Percentiles rank a stretch among this genome's conserved stretches.
These are phyloP conservation scores for Carex parvula DNA, from an alignment of 176 grass and related monocot species.

Conservation along the genomic window DNA sequence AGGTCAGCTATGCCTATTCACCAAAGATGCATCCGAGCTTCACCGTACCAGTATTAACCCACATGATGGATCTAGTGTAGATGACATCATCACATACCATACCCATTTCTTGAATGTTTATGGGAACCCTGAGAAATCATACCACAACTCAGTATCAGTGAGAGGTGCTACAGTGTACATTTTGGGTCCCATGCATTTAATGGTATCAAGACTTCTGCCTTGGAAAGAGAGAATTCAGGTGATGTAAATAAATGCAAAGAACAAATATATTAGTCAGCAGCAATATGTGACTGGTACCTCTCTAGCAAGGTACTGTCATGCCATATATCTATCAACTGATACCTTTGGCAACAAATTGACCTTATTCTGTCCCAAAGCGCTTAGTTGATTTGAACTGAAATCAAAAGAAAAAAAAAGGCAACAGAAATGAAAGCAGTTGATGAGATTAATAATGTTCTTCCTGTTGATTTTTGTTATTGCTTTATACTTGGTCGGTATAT, in stretches of 20 bases:
- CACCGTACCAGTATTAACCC: conserved; percentile 62
- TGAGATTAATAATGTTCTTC: neutral
- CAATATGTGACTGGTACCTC: neutral
- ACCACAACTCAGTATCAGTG: conserved; percentile 84
- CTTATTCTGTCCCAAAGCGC: neutral
- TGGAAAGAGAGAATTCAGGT: conserved; percentile 98
- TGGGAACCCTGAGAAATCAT: conserved; percentile 92
- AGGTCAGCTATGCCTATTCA: conserved; percentile 90
- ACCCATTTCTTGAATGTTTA: conserved; percentile 83
- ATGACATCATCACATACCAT: conserved; percentile 86
- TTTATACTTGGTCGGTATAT: neutral
- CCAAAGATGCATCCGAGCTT: conserved; percentile 91
- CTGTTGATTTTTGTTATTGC: neutral
- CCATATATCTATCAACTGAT: neutral
- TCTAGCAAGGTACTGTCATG: neutral
- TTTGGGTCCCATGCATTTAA: conserved; percentile 85
- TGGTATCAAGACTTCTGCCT: conserved; percentile 92
- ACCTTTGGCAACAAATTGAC: neutral
- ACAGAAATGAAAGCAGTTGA: neutral
- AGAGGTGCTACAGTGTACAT: conserved; percentile 96
- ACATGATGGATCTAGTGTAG: conserved; percentile 71
- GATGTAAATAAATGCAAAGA: conserved; percentile 34
- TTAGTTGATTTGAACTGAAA: neutral
- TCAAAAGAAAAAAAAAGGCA: neutral
- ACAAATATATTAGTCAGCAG: neutral